phyloP scores from a whole-genome alignment of 306 rosid species.

The Inga oerstediana region DNA sequence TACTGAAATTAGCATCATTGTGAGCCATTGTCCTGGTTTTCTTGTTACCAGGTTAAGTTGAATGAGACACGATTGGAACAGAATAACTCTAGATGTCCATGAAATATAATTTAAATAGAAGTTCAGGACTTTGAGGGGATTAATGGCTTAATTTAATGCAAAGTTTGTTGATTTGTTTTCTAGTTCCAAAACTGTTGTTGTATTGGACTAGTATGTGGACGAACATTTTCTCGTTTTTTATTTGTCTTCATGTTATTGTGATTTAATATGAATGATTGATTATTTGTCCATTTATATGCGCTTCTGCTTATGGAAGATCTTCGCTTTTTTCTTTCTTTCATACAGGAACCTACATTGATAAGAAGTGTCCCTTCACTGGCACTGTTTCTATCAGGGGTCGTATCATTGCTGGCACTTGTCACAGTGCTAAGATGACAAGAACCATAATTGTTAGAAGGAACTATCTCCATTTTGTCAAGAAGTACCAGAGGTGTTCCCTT shows the following conservation, averaged over 20 bases:
- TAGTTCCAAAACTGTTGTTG: background rate
- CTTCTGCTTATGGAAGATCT: background rate
- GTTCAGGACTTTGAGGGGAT: background rate
- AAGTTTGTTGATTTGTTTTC: background rate
- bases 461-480: conserved; percentile 78
- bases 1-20: background rate
- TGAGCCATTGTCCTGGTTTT: background rate
- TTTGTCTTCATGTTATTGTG: background rate
- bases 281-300: background rate
- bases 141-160: background rate
- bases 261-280: background rate
- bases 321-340: background rate
- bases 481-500: conserved; percentile 67
- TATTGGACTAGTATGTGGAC: background rate
- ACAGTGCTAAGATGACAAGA: conserved; percentile 84
- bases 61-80: background rate
- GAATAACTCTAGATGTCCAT: background rate
- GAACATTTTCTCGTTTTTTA: background rate
- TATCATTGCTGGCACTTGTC: conserved; percentile 83
- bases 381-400: conserved; percentile 81
- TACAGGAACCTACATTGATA: conserved; percentile 77
- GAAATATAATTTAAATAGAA: background rate
- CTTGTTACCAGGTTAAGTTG: background rate
- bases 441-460: conserved; percentile 80
- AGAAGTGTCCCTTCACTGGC: conserved; percentile 88